Evolutionary conservation across 192 early-diverging fungal genomes (phyloP), one percentile per base, ranked within the genome.

Genomic region (Backusella sp.): DNA sequence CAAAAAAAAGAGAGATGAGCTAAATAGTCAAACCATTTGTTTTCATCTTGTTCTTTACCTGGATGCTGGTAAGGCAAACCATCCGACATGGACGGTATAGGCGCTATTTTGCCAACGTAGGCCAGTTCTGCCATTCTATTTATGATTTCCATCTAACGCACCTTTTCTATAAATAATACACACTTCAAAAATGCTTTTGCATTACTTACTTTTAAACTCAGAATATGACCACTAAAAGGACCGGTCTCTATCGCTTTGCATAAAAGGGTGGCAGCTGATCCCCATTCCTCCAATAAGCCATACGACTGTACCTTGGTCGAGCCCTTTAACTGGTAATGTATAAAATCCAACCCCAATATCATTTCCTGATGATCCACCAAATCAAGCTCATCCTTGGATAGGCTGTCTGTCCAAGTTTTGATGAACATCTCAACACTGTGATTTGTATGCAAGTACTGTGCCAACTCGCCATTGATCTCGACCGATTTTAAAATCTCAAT

Each of bases 51-150:
- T 19, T 26, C 14, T 56, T 14, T 78, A 88, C 87, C 87, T 56
- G 78, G 78, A 56, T 89, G 88, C 73, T 89, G 88, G 66, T 89
- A 87, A 6, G 88, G 88, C 1, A 82, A 80, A 19, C 82, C 82
- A 37, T 85, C 84, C 11, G 82, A 68, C 34, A 77, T 77, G 42
- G 81, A 75, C 7, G 80, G 82, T 53, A 80, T 75, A 12, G 81
- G 41, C 32, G 75, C 70, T 46, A 82, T 84, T 42, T 80, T 84
- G 65, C 87, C 88, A 17, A 85, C 76, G 75, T 85, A 89, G 15
- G 75, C 78, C 21, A 89, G 46, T 65, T 87, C 82, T n/a, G 82
- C 83, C 49, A 86, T 73, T n/a, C 62, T 44, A 56, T 72, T 19
- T 42, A 77, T 34, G 32, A 78, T 14, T 35, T 72, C 42, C 5